Evolutionary conservation across 2,329 filamentous ascomycete species (phyloP), one percentile per base, ranked within the genome.

Genomic region (Penicillium corylophilum): DNA sequence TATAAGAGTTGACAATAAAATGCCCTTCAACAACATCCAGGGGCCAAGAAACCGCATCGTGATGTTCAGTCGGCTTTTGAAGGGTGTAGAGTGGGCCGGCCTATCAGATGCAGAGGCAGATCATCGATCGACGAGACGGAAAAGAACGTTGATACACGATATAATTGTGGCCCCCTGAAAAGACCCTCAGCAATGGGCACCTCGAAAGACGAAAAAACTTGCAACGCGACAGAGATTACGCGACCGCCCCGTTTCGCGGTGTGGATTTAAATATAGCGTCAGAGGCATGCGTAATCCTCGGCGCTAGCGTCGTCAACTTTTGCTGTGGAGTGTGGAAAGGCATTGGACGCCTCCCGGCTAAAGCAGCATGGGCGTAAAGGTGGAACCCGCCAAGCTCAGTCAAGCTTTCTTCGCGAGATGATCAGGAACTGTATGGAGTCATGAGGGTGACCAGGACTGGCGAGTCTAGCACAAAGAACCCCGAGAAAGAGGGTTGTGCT

Each of bases 221-320:
- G 22, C 4, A 9, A 28, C 9, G 15, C 23, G 29, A n/a, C 26
- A 16, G 5, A 29, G n/a, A 22, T 29, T 5, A 23, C 33, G 20
- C 26, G 42, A 45, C 20, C 41, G 28, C 31, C 36, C 46, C 49
- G 49, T 50, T 48, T 50, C 9, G 44, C 43, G 5, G 20, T 35
- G 15, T 28, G 40, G 16, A 48, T 39, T 58, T 54, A 50, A 50
- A 48, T 54, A 57, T 54, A 56, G 47, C 38, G 44, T 41, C 51
- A 46, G 38, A 46, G 24, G 58, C 52, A 58, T 61, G 58, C 58
- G 56, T 58, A 61, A 60, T 46, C 58, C 54, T 58, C 53, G 46
- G 50, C 60, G 58, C 60, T 60, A 62, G 58, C 58, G 58, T 62
- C 54, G 56, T 60, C 54, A 58, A 61, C 58, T 46, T 54, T 46